Base-by-base conservation (phyloP, 208 protist genomes). In the Acanthamoeba triangularis region DNA sequence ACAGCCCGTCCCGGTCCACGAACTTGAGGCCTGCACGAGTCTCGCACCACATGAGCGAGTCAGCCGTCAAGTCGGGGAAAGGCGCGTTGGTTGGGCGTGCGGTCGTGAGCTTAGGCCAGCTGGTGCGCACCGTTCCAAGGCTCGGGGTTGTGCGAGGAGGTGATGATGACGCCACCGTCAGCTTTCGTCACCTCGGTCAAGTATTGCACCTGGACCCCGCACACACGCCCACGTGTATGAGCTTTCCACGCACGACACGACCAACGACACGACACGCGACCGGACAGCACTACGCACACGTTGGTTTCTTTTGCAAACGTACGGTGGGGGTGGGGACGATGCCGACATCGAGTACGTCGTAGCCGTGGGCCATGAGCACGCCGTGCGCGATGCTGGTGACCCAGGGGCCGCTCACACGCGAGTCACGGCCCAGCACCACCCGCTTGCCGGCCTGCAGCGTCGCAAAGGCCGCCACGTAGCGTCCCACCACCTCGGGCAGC, bases 281-380 rank as follows among this genome's bases (percentile, higher is more conserved):
- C 49, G 8, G 8, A 16, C 49, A 54, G 8, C 49, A 5, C 5
- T 13, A 54, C 49, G 8, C 5, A 54, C 49, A 54, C 49, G 13
- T 16, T 5, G 8, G 49, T 13, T 13, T 54, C 8, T 54, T 54
- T 13, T 16, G 5, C 8, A 13, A 54, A 10, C n/a, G 25, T 63
- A 98, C 97, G 37, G 97, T 98, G 74, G 98, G 98, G 25, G 98
- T 98, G 25, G 97, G 96, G 16, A 98, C 97, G 65, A 98, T 98
- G 33, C 92, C 98, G 25, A 97, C 87, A 25, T 98, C 94, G 37
- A 96, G 49, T 35, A 98, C 96, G 59, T 97, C 30, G 30, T 85
- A 95, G 41, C 97, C 97, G 25, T 63, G 56, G 23, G 72, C 30
- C 54, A 93, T 25, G 30, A 98, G 69, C 25, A 78, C 67, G 25